These are phyloP conservation scores for Ceratocystis cubensis DNA, from an alignment of 2,329 filamentous ascomycete species.

Conservation along the genomic window DNA sequence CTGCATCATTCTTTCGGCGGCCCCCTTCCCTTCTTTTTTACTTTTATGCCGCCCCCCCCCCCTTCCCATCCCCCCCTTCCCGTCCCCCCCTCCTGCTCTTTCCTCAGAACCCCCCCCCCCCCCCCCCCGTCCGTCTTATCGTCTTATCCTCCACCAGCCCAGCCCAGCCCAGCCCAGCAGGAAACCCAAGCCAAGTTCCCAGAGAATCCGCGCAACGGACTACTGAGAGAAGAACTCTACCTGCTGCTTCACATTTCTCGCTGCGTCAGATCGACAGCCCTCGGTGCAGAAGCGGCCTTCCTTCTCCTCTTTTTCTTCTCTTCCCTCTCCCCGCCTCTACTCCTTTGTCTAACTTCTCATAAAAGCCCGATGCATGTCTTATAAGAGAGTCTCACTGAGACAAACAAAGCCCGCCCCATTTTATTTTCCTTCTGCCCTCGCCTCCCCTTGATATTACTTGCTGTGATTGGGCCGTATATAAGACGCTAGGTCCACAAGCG, in stretches of 20 bases:
- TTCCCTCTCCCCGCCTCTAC: background rate
- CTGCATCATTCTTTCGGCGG: background rate
- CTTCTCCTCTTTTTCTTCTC: background rate
- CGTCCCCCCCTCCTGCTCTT: background rate
- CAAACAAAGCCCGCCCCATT: background rate
- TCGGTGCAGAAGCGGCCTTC: background rate
- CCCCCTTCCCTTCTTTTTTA: background rate
- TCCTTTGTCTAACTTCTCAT: background rate
- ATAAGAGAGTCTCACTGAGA: constrained; percentile 11
- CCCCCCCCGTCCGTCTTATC: background rate
- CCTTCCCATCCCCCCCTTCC: background rate
- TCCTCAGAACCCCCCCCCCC: background rate
- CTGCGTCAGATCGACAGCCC: background rate
- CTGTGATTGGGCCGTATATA: constrained; percentile 2
- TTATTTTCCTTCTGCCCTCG: background rate
- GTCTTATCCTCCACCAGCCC: background rate
- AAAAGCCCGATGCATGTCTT: constrained; percentile 7
- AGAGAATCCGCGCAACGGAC: no score
- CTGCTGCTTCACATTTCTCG: background rate
- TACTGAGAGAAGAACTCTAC: no score
- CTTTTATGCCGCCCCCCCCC: background rate
- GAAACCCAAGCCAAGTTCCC: no score
- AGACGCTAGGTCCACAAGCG: background rate
- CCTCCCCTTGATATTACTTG: background rate
- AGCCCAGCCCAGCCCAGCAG: no score